Evolutionary conservation across 345 rosid species (phyloP), one percentile per base, ranked within the genome.

Genomic region (Dipteronia sinensis): DNA sequence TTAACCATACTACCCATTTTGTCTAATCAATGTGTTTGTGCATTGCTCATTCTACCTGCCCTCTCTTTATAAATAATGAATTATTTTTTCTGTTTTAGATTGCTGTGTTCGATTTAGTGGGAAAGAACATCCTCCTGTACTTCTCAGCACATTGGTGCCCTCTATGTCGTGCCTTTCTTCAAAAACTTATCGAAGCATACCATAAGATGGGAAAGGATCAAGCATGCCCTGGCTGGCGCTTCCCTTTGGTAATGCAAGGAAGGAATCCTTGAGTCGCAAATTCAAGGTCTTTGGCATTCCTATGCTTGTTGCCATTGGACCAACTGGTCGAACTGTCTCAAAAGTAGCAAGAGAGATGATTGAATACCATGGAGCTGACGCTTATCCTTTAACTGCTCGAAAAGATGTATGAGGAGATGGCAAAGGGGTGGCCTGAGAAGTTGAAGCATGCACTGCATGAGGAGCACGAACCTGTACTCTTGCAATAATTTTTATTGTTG

Each of bases 141-240:
- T 91, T 91, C 88, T 92, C 97, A 74, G 92, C 93, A 0, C 89
- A 89, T 69, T 87, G 97, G 93, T 90, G 89, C 65, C 86, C 86
- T 27, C 90, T 89, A 2, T 91, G 90, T 61, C 88, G 87, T 6
- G 90, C 83, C 16, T 92, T 92, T 84, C 76, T 89, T 16, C 93
- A 92, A 40, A 87, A 85, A 70, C 90, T 91, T 25, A 84, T 85
- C 20, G 83, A 90, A 82, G 86, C 84, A 23, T 91, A 90, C 82
- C 81, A 88, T 59, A 79, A 87, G 78, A 92, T 91, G 86, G 86
- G 72, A n/a, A 86, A 67, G 65, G 87, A 82, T 25, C 83, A 78
- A 58, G 80, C 65, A 89, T 93, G 89, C 94, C 94, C 0, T 90
- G 94, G 84, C 71, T 91, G 74, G 91, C 95, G n/a, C 94, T 90